Percentiles rank a stretch among this genome's conserved stretches.
Evolutionary conservation across 164 flowering plant species (phyloP).

Genomic region (Berberis vulgaris): DNA sequence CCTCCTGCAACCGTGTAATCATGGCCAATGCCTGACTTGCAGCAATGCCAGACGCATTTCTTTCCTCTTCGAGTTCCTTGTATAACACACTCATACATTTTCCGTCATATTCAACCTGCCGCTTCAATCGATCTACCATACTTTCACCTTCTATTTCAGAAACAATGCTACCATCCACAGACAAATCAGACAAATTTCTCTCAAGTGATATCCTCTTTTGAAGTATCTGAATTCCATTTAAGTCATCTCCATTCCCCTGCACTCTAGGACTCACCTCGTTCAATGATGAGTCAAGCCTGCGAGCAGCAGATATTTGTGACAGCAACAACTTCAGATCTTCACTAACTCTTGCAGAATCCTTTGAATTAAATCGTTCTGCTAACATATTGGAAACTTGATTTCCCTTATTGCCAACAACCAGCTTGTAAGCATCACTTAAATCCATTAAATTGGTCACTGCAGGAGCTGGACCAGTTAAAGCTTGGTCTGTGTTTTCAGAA

Average conservation of each 20-base stretch:
- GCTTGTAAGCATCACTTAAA: slow-evolving; percentile 82
- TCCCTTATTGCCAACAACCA: slow-evolving; percentile 52
- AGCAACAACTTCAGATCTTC: slow-evolving; percentile 65
- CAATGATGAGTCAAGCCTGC: slow-evolving; percentile 45
- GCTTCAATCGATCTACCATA: slow-evolving; percentile 49
- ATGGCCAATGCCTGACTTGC: slow-evolving; percentile 93
- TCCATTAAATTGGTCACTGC: slow-evolving; percentile 36
- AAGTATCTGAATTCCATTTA: slow-evolving; percentile 36
- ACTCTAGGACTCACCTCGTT: slow-evolving; percentile 61
- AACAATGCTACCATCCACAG: slow-evolving; percentile 35
- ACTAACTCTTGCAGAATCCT: slow-evolving; percentile 48
- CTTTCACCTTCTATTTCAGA: slow-evolving; percentile 54
- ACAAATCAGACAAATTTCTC: slow-evolving; percentile 70
- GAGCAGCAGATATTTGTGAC: slow-evolving; percentile 56
- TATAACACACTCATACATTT: slow-evolving; percentile 46
- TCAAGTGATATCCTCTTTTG: slow-evolving; percentile 49
- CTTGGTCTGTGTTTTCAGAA: not conserved
- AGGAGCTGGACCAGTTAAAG: not conserved
- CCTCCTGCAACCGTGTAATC: slow-evolving; percentile 92
- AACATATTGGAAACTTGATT: slow-evolving; percentile 40
- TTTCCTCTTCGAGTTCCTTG: slow-evolving; percentile 84
- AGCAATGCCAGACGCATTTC: slow-evolving; percentile 82
- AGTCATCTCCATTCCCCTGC: slow-evolving; percentile 36
- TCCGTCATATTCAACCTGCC: slow-evolving; percentile 64
- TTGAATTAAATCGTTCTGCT: slow-evolving; percentile 37